Evolutionary conservation across 768 basidiomycete species (phyloP), one percentile per base, ranked within the genome.

Genomic region (Wakefieldia striispora): DNA sequence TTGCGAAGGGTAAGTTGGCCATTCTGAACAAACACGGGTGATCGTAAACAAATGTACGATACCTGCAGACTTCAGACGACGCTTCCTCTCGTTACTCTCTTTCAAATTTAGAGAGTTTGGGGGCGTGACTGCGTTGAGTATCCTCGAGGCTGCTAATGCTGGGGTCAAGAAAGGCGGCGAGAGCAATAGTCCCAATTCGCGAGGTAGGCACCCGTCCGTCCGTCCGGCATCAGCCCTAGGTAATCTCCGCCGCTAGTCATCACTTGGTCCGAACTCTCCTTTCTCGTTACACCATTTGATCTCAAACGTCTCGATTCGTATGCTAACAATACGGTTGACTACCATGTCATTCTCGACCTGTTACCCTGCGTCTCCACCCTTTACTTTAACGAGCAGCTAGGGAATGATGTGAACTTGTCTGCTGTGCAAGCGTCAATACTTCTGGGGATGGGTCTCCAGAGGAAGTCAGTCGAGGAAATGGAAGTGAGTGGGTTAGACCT

Each of bases 91-190:
- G 2, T 72, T 98, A 19, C 75, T 98, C 11, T 95, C 95, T 1
- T 99, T 86, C 73, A 93, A 90, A 66, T 98, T 99, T 75, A 80
- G 91, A 42, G 94, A 97, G 62, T 97, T 98, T 60, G 86, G 88
- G 3, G 86, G 90, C 33, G 84, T 93, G 43, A 90, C 84, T 14
- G 87, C 90, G 0, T 68, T 98, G 49, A 95, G 89, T 58, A 78
- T 98, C 13, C 75, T 98, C 19, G 94, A 97, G 62, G 91, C 91
- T 19, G 84, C 82, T 10, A 91, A 86, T 58, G 64, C 69, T 0
- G 88, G 85, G 0, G 65, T 81, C 26, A 84, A 79, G 59, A 66
- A 70, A 42, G 39, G 46, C 0, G 60, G 72, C 5, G 75, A 76
- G 37, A 63, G 62, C 12, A 66, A 74, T 35, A 68, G 63, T 37